phyloP scores from a whole-genome alignment of 345 rosid species.

The Nephelium lappaceum region DNA sequence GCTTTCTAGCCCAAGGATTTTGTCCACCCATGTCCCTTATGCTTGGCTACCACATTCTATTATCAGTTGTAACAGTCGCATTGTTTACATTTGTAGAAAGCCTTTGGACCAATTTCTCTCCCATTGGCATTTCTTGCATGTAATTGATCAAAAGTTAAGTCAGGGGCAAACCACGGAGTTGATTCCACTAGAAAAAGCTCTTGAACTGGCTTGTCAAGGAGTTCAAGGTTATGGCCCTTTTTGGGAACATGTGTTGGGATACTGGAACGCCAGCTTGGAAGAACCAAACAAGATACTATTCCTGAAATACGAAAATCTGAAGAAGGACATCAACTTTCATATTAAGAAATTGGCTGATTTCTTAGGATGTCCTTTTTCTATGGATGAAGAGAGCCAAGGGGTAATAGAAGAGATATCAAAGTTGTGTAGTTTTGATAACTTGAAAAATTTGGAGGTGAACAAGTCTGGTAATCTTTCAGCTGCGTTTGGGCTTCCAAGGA shows the following conservation, averaged over 20 bases:
- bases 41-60: slow-evolving; percentile 18
- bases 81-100: slow-evolving; percentile 33
- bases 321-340: slow-evolving; percentile 1
- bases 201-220: slow-evolving; percentile 33
- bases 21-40: slow-evolving; percentile 28
- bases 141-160: neutral
- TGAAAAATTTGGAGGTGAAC: slow-evolving; percentile 41
- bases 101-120: slow-evolving; percentile 33
- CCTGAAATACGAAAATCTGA: slow-evolving; percentile 33
- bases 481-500: slow-evolving; percentile 1
- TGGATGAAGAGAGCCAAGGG: slow-evolving; percentile 26
- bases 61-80: slow-evolving; percentile 18
- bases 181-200: slow-evolving; percentile 12
- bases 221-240: slow-evolving; percentile 22
- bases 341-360: slow-evolving; percentile 34
- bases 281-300: slow-evolving; percentile 21
- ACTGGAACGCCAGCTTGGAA: slow-evolving; percentile 27
- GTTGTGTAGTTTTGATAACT: slow-evolving; percentile 41
- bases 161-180: neutral
- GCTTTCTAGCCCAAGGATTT: neutral
- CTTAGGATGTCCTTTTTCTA: slow-evolving; percentile 31
- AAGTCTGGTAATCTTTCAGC: slow-evolving; percentile 29
- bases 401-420: slow-evolving; percentile 33
- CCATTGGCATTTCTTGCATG: slow-evolving; percentile 20
- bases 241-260: slow-evolving; percentile 30